phyloP scores from a whole-genome alignment of 306 rosid species.

The Cucurbita pepo region DNA sequence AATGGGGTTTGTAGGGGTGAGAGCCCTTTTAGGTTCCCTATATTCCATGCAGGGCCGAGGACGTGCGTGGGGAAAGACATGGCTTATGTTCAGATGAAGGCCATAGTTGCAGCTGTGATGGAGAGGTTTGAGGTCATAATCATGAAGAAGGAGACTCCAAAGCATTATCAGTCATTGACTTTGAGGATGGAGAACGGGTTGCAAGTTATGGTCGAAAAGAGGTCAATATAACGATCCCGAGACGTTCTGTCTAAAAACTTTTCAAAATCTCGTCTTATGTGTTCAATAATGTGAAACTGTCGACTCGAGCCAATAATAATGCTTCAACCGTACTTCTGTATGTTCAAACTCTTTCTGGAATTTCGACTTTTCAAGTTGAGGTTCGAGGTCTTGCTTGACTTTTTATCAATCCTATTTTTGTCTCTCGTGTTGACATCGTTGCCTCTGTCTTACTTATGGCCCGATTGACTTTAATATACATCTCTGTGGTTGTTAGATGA shows the following conservation, averaged over 20 bases:
- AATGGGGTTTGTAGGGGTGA: constrained; percentile 22
- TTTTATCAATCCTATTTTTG: too few relatives aligned
- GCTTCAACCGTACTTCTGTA: constrained; percentile 14
- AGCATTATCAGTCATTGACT: constrained; percentile 28
- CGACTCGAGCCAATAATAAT: constrained; percentile 25
- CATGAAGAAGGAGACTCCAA: constrained; percentile 13
- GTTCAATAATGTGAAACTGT: too few relatives aligned
- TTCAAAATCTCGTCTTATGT: too few relatives aligned
- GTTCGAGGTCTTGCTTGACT: too few relatives aligned
- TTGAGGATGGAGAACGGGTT: constrained; percentile 44
- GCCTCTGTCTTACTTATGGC: too few relatives aligned
- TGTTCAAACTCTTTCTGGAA: too few relatives aligned
- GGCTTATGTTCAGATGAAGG: constrained; percentile 75
- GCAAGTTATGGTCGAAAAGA: constrained; percentile 2
- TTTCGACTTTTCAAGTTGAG: too few relatives aligned
- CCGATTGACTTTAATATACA: too few relatives aligned
- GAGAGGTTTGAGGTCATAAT: constrained; percentile 27
- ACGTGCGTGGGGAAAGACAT: constrained; percentile 49
- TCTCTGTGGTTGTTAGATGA: too few relatives aligned
- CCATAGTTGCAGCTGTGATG: constrained; percentile 33
- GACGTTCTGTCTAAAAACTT: too few relatives aligned
- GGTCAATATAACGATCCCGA: background rate
- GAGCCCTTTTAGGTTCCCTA: constrained; percentile 34
- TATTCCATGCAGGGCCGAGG: constrained; percentile 54
- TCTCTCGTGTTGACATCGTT: too few relatives aligned